Base-by-base conservation (phyloP, 2,329 filamentous ascomycete species). In the Aspergillus thermomutatus region DNA sequence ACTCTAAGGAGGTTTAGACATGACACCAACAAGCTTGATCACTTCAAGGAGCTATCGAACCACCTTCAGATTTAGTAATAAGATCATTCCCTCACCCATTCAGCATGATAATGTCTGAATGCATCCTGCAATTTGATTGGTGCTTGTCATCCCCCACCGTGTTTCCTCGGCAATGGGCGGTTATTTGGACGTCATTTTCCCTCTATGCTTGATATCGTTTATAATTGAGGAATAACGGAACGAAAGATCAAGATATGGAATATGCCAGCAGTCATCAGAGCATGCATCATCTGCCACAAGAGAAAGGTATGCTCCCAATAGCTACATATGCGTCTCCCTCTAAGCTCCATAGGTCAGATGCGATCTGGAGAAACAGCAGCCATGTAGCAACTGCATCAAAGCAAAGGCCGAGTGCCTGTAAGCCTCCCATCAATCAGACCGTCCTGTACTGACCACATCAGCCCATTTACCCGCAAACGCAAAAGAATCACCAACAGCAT, bases 221-320 rank as follows among this genome's bases (percentile, higher is more conserved):
- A 41, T 19, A 43, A 21, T 23, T 21, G n/a, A 21, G n/a, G n/a
- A n/a, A n/a, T n/a, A 10, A 23, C 21, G 19, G 7, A 21, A 17
- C 3, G 19, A 46, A 25, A 1, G 14, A 11, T 14, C 19, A 6
- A 11, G 43, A 46, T 14, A 46, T 23, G 23, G 31, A 37, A 17
- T 17, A 46, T 46, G 43, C 43, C 43, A 7, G 43, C 43, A 6
- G 43, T 46, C 21, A 46, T 46, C 10, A 10, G 34, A 55, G 72
- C 73, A 28, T 77, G 75, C 61, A 73, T 77, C 50, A 75, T 75
- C 54, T 76, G 75, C 55, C 74, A 77, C 60, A 77, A 77, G 63
- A 74, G 72, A 60, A 77, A 77, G 66, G 71, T 77, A 40, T 62
- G 65, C 41, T 68, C 60, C 55, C 23, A 6, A 61, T 64, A 47